Percentiles rank a stretch among this genome's conserved stretches.
These are phyloP conservation scores for Neostapfia colusana DNA, from an alignment of 176 grass and related monocot species.

Conservation along the genomic window DNA sequence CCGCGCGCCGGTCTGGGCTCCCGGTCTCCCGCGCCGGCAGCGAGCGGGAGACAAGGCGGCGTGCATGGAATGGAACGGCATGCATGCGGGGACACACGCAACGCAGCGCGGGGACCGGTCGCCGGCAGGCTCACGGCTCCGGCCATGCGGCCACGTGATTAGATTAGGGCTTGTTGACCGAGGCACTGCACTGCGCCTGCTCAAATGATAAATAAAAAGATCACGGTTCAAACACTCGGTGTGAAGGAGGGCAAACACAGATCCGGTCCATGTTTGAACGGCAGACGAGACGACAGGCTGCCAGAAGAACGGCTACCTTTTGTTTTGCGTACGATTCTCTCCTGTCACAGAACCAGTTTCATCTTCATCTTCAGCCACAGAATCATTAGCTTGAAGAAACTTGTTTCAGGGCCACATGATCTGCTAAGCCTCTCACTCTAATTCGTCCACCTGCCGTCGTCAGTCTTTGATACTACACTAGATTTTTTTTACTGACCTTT, in stretches of 20 bases:
- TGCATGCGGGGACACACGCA: not conserved
- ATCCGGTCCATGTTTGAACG: not conserved
- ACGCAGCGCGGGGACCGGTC: not conserved
- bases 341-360: too few relatives aligned
- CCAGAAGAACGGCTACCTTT: too few relatives aligned
- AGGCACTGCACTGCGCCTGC: not conserved
- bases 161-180: not conserved
- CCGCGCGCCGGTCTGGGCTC: too few relatives aligned
- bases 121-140: not conserved
- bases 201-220: not conserved
- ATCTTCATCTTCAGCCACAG: too few relatives aligned
- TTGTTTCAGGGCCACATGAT: too few relatives aligned
- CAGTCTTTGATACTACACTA: too few relatives aligned
- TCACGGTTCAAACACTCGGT: not conserved
- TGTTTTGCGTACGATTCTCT: too few relatives aligned
- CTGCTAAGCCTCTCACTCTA: too few relatives aligned
- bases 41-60: constrained; percentile 1
- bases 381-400: too few relatives aligned
- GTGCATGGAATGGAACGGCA: constrained; percentile 35
- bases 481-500: too few relatives aligned
- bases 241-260: not conserved
- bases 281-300: too few relatives aligned
- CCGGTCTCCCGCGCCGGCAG: not conserved
- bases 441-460: too few relatives aligned
- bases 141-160: constrained; percentile 27